Evolutionary conservation across 306 rosid genomes (phyloP).

Genomic region (Crataegus laevigata): DNA sequence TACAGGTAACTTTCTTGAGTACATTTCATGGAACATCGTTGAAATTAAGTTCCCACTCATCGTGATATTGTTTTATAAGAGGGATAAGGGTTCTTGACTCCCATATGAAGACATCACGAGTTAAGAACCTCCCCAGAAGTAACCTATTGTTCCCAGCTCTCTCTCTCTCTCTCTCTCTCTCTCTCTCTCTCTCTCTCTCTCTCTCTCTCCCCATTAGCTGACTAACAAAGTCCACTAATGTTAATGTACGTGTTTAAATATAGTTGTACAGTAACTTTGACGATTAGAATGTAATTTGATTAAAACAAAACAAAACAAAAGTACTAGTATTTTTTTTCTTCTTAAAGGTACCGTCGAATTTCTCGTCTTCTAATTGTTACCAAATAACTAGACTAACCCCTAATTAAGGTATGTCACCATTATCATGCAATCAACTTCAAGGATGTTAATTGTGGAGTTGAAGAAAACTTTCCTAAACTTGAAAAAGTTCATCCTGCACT

Average conservation of each 20-base stretch:
- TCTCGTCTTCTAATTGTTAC: background rate
- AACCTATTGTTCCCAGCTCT: conserved; percentile 5
- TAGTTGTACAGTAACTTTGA: no score
- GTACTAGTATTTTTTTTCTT: no score
- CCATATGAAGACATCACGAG: background rate
- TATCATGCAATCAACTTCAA: background rate
- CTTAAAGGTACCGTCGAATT: background rate
- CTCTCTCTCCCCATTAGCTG: background rate
- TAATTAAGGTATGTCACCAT: background rate
- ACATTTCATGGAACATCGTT: background rate
- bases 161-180: background rate
- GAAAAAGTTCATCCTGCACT: background rate
- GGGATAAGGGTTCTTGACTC: background rate
- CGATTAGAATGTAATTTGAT: no score
- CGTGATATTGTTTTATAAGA: background rate
- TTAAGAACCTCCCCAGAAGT: conserved; percentile 25
- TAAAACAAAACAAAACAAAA: no score
- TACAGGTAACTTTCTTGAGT: background rate
- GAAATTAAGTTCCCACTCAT: background rate
- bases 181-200: background rate
- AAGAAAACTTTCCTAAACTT: no score
- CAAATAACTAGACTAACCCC: background rate
- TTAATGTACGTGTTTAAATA: background rate
- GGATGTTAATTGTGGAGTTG: background rate
- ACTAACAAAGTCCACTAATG: background rate